A percentile compares a stretch with the other conserved stretches of the same genome.
phyloP scores from a whole-genome alignment of 2,329 filamentous ascomycete genomes.

The Aspergillus pseudoglaucus region DNA sequence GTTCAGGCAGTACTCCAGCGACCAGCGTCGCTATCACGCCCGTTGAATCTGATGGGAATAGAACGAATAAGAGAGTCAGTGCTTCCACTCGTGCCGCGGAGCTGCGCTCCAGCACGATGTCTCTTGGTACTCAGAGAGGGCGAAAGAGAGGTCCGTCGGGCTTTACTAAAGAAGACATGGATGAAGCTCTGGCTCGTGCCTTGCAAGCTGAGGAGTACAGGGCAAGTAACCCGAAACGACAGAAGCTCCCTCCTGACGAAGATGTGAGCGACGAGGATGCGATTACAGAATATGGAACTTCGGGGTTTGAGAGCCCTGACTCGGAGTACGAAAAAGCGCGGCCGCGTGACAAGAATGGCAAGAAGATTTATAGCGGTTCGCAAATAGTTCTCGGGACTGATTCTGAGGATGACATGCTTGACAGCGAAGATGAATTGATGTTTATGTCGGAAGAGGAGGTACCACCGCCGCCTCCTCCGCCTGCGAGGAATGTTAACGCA shows the following conservation, averaged over 20 bases:
- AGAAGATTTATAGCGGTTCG: slow-evolving; percentile 7
- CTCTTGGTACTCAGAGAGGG: slow-evolving; percentile 20
- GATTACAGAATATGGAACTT: background rate
- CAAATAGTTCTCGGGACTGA: background rate
- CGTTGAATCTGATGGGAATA: slow-evolving; percentile 33
- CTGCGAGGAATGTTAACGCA: too few relatives aligned
- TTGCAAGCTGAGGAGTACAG: slow-evolving; percentile 53
- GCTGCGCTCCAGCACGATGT: slow-evolving; percentile 45
- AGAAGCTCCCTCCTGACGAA: slow-evolving; percentile 17
- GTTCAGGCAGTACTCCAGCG: slow-evolving; percentile 51
- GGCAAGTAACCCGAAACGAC: slow-evolving; percentile 29
- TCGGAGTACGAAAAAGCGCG: slow-evolving; percentile 11
- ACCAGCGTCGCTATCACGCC: slow-evolving; percentile 56
- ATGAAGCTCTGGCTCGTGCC: slow-evolving; percentile 44
- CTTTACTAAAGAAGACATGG: slow-evolving; percentile 18
- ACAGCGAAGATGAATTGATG: background rate
- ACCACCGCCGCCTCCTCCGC: background rate
- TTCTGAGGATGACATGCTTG: background rate
- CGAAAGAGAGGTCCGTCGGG: slow-evolving; percentile 41
- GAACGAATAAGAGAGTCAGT: slow-evolving; percentile 28
- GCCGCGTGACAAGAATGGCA: slow-evolving; percentile 6
- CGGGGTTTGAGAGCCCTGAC: slow-evolving; percentile 7
- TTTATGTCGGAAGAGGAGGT: background rate
- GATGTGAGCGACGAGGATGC: slow-evolving; percentile 8
- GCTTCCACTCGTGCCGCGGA: slow-evolving; percentile 42